A percentile compares a stretch with the other conserved stretches of the same genome.
phyloP scores from a whole-genome alignment of 768 basidiomycete species.

The Hygrocybe coccinea region DNA sequence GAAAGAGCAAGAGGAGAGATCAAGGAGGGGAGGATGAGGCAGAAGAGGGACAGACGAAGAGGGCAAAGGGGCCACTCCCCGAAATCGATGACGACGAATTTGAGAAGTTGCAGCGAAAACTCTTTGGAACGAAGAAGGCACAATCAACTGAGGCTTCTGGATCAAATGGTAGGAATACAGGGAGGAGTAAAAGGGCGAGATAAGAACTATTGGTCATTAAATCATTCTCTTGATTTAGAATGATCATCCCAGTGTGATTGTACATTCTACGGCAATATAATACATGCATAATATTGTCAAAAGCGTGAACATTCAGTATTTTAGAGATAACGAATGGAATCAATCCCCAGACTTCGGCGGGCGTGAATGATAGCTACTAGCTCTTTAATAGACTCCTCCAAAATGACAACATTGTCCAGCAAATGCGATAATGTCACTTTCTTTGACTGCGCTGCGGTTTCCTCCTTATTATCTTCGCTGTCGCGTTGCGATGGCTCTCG shows the following conservation, averaged over 20 bases:
- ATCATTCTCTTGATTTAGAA: too few species aligned
- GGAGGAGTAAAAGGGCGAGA: slow-evolving; percentile 32
- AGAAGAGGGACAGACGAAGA: slow-evolving; percentile 41
- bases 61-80: slow-evolving; percentile 47
- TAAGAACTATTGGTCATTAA: too few species aligned
- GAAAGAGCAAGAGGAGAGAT: slow-evolving; percentile 54
- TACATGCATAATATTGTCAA: too few species aligned
- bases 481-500: slow-evolving; percentile 16
- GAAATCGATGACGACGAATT: slow-evolving; percentile 68
- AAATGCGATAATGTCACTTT: slow-evolving; percentile 74
- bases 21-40: slow-evolving; percentile 38
- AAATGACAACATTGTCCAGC: slow-evolving; percentile 88
- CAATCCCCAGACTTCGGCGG: slow-evolving; percentile 77
- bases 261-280: neutral
- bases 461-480: slow-evolving; percentile 28
- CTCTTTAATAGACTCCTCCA: slow-evolving; percentile 96
- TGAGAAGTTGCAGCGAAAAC: slow-evolving; percentile 52
- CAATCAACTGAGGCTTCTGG: slow-evolving; percentile 18
- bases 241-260: too few species aligned
- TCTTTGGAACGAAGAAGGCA: slow-evolving; percentile 45
- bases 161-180: slow-evolving; percentile 25
- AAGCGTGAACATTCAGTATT: neutral
- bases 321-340: slow-evolving; percentile 71
- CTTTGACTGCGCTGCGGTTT: slow-evolving; percentile 28
- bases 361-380: slow-evolving; percentile 81